A percentile compares a stretch with the other conserved stretches of the same genome.
Conservation (phyloP, 139 green algal species). For the Desmodesmus armatus region DNA sequence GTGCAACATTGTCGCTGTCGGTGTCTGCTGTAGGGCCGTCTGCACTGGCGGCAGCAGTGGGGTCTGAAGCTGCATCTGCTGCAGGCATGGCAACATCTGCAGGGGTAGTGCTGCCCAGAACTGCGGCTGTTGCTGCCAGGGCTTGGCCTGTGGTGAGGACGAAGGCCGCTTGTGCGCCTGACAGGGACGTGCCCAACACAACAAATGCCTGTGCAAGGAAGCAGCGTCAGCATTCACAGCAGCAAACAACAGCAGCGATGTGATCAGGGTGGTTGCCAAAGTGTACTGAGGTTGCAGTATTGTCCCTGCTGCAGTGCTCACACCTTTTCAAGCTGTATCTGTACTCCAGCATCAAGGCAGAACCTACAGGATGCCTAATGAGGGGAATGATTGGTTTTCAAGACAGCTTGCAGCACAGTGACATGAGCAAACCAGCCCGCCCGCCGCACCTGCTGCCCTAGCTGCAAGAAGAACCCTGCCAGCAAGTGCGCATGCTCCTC, state of each 20-base stretch:
- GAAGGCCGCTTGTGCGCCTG: conserved; percentile 55
- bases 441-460: conserved; percentile 59
- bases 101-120: neutral
- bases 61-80: neutral
- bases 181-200: conserved; percentile 59
- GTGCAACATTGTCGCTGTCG: neutral
- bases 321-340: neutral
- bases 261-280: too few relatives aligned
- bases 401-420: too few relatives aligned
- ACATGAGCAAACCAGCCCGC: neutral
- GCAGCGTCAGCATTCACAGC: neutral
- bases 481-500: conserved; percentile 75
- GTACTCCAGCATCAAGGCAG: too few relatives aligned
- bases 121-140: neutral
- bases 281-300: too few relatives aligned
- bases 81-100: neutral
- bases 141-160: conserved; percentile 64
- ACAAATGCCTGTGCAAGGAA: conserved; percentile 60
- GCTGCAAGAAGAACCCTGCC: conserved; percentile 67
- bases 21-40: neutral
- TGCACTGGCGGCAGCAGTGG: neutral
- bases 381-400: neutral
- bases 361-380: neutral
- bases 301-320: too few relatives aligned
- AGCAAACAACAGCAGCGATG: too few relatives aligned